Base-by-base conservation (phyloP, 2,329 filamentous ascomycete species). In the Xenoacremonium recifei region DNA sequence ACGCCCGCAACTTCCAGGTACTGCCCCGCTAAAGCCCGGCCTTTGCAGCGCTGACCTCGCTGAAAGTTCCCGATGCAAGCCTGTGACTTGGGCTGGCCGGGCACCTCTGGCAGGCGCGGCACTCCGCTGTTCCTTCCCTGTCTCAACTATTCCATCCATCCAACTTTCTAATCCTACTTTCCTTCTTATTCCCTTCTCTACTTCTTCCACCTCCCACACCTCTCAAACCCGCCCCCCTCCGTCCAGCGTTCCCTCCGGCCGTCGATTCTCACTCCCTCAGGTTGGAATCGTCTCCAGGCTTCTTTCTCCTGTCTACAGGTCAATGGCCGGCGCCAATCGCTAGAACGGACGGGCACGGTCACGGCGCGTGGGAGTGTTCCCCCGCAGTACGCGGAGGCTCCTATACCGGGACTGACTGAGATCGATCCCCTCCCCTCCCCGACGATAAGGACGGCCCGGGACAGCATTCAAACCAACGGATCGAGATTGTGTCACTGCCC, bases 311-410 rank as follows among this genome's bases (percentile, higher is more conserved):
- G n/a, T n/a, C n/a, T n/a, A n/a, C 44, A 64, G 60, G 74, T 71
- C 73, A 76, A 81, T 81, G 78, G 72, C 71, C 73, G 68, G 71
- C 64, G 67, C 72, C 68, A 72, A 72, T 66, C 70, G 72, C 63
- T 80, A 79, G 71, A n/a, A 59, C 63, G 67, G 64, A 60, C 65
- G 66, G 71, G 71, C 73, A 73, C 71, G 71, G 73, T 74, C 73
- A 72, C 74, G 75, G 72, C 75, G 74, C 71, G 73, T 73, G 75
- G 74, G 73, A 75, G 65, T 65, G 58, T 72, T 75, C 72, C 75
- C 75, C 76, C 76, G 75, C 75, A 77, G 72, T 72, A 72, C 71
- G 72, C 64, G 71, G 54, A 64, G 32, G 44, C 47, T 55, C 48
- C 53, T 49, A 49, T 38, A 55, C 45, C 48, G 51, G 44, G 29